Evolutionary conservation across 2,329 filamentous ascomycete species (phyloP).

Genomic region (Neonectria faginata): DNA sequence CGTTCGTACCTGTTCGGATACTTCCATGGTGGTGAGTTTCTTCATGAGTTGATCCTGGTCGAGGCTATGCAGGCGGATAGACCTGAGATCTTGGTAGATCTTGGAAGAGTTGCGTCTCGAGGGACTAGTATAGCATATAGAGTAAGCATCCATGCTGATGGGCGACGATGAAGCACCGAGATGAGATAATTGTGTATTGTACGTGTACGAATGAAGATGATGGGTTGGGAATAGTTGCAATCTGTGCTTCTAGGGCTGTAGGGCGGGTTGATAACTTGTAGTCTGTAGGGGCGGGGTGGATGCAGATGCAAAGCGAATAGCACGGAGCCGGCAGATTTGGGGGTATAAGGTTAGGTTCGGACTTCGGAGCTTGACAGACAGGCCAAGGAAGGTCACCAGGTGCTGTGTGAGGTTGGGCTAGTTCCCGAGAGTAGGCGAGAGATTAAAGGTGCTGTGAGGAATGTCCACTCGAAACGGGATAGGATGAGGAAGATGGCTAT

Average conservation of each 20-base stretch:
- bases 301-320: constrained; percentile 15
- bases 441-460: constrained; percentile 20
- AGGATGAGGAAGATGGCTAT: constrained; percentile 18
- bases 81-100: constrained; percentile 63
- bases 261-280: constrained; percentile 9
- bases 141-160: constrained; percentile 63
- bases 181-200: constrained; percentile 22
- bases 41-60: constrained; percentile 47
- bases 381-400: constrained; percentile 41
- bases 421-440: constrained; percentile 28
- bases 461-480: constrained; percentile 27
- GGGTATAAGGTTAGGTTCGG: constrained; percentile 41
- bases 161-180: constrained; percentile 12
- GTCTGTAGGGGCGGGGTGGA: constrained; percentile 21
- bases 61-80: constrained; percentile 53
- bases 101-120: constrained; percentile 57
- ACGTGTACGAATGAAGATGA: constrained; percentile 6
- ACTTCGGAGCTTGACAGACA: constrained; percentile 28
- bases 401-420: constrained; percentile 30
- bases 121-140: constrained; percentile 60
- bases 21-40: constrained; percentile 47
- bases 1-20: constrained; percentile 52
- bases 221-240: constrained; percentile 18
- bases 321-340: constrained; percentile 23
- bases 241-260: constrained; percentile 38